Base-by-base conservation (phyloP, 176 grass and related monocot species). In the Luzula sylvatica region DNA sequence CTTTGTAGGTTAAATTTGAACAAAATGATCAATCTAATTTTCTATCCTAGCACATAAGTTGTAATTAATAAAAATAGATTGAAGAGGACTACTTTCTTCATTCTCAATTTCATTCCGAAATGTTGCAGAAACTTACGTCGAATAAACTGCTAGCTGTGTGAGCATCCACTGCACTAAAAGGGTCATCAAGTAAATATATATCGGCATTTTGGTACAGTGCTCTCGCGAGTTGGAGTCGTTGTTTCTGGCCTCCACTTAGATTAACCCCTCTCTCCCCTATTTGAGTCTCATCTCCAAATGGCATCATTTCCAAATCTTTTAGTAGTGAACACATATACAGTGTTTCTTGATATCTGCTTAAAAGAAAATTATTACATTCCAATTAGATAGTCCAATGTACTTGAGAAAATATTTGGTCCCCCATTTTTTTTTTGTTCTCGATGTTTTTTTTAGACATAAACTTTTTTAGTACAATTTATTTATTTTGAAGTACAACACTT, bases 231-330 rank as follows among this genome's bases (percentile, higher is more conserved):
- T 96, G 90, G 70, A 89, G 54, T 22, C 90, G 76, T 44, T 96
- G 90, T 65, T 96, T 96, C 72, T 96, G 90, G 11, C 90, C 90
- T 11, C 90, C 90, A 38, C 90, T 96, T 15, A 89, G 78, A 79
- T 89, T 96, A 62, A 89, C 23, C 2, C 90, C 90, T 71, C 84
- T 82, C 65, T 96, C 90, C 14, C 84, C 84, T 41, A 96, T 96
- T 77, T 89, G 69, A 53, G 90, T 96, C 52, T 26, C 39, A 4
- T 96, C 84, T 24, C 84, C 80, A 18, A 74, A 76, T 49, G 84
- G 90, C n/a, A 96, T 42, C 57, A 85, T 82, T 71, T 76, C 54
- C 58, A 96, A 77, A 40, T 96, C 84, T 49, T 96, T 85, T 4
- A 82, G 64, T 24, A 96, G 65, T 38, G 81, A 86, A 23, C 84